Percentiles rank a stretch among this genome's conserved stretches.
Evolutionary conservation across 371 early-diverging fungal genomes (phyloP).

Genomic region (Mortierella sp.): DNA sequence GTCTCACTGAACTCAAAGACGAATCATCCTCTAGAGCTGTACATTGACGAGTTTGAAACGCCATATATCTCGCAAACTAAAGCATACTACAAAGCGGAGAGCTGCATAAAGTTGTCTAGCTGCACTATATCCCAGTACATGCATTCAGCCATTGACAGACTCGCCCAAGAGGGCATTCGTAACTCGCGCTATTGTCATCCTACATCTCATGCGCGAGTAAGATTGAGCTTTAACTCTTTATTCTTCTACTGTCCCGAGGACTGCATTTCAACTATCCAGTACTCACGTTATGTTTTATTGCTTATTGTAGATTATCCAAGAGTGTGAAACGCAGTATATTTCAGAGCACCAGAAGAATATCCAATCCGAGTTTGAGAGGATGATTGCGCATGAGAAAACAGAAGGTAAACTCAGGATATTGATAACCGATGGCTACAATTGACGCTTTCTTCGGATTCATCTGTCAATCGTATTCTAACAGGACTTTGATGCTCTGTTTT

Average conservation of each 20-base stretch:
- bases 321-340: slow-evolving; percentile 83
- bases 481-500: slow-evolving; percentile 1
- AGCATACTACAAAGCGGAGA: slow-evolving; percentile 81
- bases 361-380: slow-evolving; percentile 76
- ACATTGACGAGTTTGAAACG: slow-evolving; percentile 85
- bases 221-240: not conserved
- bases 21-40: slow-evolving; percentile 78
- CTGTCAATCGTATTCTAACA: not conserved
- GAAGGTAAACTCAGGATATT: slow-evolving; percentile 61
- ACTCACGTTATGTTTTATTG: not conserved
- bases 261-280: not conserved
- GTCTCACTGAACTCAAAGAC: slow-evolving; percentile 79
- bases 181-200: slow-evolving; percentile 70
- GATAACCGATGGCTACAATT: not conserved
- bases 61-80: slow-evolving; percentile 78
- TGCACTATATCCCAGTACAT: slow-evolving; percentile 79
- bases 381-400: slow-evolving; percentile 75
- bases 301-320: slow-evolving; percentile 68
- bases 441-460: not conserved
- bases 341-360: slow-evolving; percentile 75
- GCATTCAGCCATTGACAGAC: slow-evolving; percentile 64
- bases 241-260: not conserved
- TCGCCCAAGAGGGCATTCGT: slow-evolving; percentile 44
- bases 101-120: slow-evolving; percentile 69
- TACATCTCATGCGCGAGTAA: slow-evolving; percentile 72